Evolutionary conservation across 805 yeast species (phyloP), one percentile per base, ranked within the genome.

Genomic region (Nakazawaea sp.): DNA sequence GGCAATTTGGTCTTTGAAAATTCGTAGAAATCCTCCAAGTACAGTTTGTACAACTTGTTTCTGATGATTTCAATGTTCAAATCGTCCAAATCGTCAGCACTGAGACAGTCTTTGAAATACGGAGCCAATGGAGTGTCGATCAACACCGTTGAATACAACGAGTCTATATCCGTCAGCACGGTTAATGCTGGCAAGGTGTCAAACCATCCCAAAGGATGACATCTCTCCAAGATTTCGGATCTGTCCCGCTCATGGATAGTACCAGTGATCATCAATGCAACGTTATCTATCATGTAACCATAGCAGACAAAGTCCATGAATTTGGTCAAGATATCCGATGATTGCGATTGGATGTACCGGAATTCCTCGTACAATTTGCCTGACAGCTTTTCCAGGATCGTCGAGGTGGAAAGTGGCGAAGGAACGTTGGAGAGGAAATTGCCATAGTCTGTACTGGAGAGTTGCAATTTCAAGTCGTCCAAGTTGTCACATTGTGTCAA

Each of bases 281-380:
- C 96, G 59, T 92, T 92, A 64, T 92, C 98, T 53, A 92, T 94
- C 99, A 92, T 92, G 63, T 94, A 92, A 9, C 97, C 94, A 56
- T 89, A 92, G 32, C 94, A 81, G 56, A 94, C 87, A 58, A 66
- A 94, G 58, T 94, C 96, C 78, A 92, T 72, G 55, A 90, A 88
- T 57, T 78, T 75, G 30, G 86, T 67, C 52, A 90, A 65, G 24
- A 81, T 82, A 42, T 87, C 88, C 25, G 81, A 79, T 4, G 96
- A 78, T 58, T 90, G 96, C 31, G 83, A 73, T 45, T 83, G 77
- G 38, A 92, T 69, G 59, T 88, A 90, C 45, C 83, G 79, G 62
- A 88, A 92, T 58, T 92, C 95, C 29, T 75, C 76, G 51, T 79
- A 82, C 41, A 92, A 64, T 56, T 83, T 86, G 45, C 70, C 71